These are phyloP conservation scores for Ceriops decandra DNA, from an alignment of 345 rosid genomes.

Conservation along the genomic window DNA sequence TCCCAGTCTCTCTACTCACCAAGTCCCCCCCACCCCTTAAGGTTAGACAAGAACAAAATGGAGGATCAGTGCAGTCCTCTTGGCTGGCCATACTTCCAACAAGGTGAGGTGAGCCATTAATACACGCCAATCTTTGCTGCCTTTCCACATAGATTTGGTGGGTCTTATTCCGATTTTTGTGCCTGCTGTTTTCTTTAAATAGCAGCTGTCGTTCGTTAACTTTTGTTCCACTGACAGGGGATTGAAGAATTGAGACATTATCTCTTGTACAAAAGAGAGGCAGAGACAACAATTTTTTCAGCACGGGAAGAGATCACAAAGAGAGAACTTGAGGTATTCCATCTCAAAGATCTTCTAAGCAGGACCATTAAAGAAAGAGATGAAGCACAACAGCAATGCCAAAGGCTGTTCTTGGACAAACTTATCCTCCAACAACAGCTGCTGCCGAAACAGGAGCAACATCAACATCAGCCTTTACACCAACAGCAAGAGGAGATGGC, in stretches of 20 bases:
- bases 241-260: slow-evolving; percentile 44
- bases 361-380: slow-evolving; percentile 40
- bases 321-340: slow-evolving; percentile 40
- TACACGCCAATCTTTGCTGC: too few species aligned
- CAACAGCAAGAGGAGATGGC: slow-evolving; percentile 14
- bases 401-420: slow-evolving; percentile 34
- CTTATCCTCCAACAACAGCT: slow-evolving; percentile 26
- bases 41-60: slow-evolving; percentile 20
- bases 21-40: not conserved
- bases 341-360: slow-evolving; percentile 38
- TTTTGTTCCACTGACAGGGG: slow-evolving; percentile 30
- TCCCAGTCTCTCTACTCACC: not conserved
- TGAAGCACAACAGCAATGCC: slow-evolving; percentile 38
- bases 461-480: slow-evolving; percentile 11
- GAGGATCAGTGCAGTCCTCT: slow-evolving; percentile 42
- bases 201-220: not conserved
- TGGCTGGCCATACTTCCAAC: slow-evolving; percentile 28
- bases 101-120: slow-evolving; percentile 35
- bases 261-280: slow-evolving; percentile 41
- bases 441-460: slow-evolving; percentile 9
- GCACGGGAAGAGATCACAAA: slow-evolving; percentile 50
- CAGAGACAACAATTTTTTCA: slow-evolving; percentile 38
- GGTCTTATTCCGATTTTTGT: not conserved
- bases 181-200: not conserved
- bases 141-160: not conserved